A percentile compares a stretch with the other conserved stretches of the same genome.
phyloP scores from a whole-genome alignment of 108 stramenopile genomes.

The Bacterosira constricta region DNA sequence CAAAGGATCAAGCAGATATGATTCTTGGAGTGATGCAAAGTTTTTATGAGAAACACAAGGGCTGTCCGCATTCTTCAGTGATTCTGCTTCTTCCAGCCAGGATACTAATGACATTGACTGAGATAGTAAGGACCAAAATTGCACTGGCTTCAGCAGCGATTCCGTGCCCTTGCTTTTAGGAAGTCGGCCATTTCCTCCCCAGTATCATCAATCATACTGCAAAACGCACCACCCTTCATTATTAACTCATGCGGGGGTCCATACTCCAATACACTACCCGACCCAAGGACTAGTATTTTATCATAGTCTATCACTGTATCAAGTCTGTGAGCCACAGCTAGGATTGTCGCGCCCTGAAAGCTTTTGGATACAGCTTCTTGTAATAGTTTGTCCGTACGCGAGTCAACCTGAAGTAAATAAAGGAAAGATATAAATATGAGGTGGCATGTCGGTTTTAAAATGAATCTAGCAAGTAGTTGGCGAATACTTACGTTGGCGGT shows the following conservation, averaged over 20 bases:
- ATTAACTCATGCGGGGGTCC: conserved; percentile 83
- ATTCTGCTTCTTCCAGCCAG: background rate
- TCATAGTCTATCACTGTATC: conserved; percentile 93
- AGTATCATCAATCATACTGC: conserved; percentile 57
- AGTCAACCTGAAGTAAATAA: too few species aligned
- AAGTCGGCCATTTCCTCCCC: conserved; percentile 52
- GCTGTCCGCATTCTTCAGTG: too few species aligned
- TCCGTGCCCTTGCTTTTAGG: conserved; percentile 32
- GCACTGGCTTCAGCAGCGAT: too few species aligned
- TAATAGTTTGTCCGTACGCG: conserved; percentile 79
- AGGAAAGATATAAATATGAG: too few species aligned
- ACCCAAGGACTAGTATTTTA: conserved; percentile 87
- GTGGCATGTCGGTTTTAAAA: too few species aligned
- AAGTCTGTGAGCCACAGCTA: conserved; percentile 95
- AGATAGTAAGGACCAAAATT: too few species aligned
- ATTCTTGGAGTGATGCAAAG: too few species aligned
- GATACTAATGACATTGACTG: too few species aligned
- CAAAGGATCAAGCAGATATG: too few species aligned
- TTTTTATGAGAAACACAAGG: too few species aligned
- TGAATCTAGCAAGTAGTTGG: too few species aligned
- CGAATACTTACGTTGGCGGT: too few species aligned
- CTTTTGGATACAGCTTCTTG: conserved; percentile 79
- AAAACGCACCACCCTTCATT: conserved; percentile 36
- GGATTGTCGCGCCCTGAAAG: conserved; percentile 80
- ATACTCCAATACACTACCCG: conserved; percentile 88